Evolutionary conservation across 2,329 filamentous ascomycete genomes (phyloP).

Genomic region (Phyllosticta citrichinensis): DNA sequence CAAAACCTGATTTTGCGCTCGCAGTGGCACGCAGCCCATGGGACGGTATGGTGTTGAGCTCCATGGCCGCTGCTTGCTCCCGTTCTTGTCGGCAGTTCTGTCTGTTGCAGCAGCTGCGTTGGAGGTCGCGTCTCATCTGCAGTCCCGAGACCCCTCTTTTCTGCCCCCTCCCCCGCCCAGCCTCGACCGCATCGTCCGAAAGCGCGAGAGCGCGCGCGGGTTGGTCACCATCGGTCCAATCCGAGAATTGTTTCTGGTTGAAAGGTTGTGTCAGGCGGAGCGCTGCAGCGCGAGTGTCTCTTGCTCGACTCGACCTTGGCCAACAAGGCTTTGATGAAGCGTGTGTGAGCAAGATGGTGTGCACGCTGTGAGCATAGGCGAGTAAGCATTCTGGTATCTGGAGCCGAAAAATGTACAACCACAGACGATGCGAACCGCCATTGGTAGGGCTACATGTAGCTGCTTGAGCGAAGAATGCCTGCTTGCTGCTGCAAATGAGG

Average conservation of each 20-base stretch:
- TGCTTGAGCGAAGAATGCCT: not conserved
- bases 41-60: not conserved
- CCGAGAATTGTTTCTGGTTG: not conserved
- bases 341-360: not conserved
- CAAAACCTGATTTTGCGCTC: not conserved
- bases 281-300: not conserved
- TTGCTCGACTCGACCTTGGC: not conserved
- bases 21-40: not conserved
- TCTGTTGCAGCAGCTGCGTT: not conserved
- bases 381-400: not conserved
- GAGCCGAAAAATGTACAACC: not conserved
- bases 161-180: not conserved
- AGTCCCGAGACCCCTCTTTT: not conserved
- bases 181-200: not conserved
- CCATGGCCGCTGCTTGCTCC: not conserved
- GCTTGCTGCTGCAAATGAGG: not conserved
- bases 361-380: not conserved
- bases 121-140: not conserved
- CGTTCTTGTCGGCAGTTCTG: not conserved
- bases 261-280: not conserved
- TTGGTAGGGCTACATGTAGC: not conserved
- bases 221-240: not conserved
- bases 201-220: not conserved
- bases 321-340: not conserved
- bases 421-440: not conserved